Evolutionary conservation across 352 stramenopile species (phyloP).

Genomic region (Nothophytophthora sp.): DNA sequence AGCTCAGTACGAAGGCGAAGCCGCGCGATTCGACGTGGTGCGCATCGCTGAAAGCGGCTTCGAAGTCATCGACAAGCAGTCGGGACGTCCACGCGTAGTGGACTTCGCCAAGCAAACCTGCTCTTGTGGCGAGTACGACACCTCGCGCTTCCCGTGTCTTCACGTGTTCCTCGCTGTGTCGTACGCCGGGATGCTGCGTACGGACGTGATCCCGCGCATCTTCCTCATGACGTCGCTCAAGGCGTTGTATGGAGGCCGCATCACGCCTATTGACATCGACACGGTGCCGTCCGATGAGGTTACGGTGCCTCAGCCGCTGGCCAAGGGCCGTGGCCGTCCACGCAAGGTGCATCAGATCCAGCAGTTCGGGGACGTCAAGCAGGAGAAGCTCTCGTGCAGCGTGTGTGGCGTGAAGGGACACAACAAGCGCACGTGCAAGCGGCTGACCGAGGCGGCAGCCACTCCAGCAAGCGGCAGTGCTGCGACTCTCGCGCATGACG

Average conservation of each 20-base stretch:
- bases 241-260: conserved; percentile 61
- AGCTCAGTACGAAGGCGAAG: conserved; percentile 62
- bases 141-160: conserved; percentile 72
- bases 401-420: conserved; percentile 81
- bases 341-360: conserved; percentile 85
- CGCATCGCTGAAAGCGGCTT: conserved; percentile 71
- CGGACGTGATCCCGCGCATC: conserved; percentile 78
- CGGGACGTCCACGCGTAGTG: conserved; percentile 63
- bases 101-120: conserved; percentile 78
- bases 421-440: conserved; percentile 87
- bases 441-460: conserved; percentile 15
- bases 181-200: conserved; percentile 57
- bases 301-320: conserved; percentile 54
- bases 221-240: conserved; percentile 83
- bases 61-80: conserved; percentile 76
- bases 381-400: conserved; percentile 78
- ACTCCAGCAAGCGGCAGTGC: too few species aligned
- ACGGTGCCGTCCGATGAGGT: conserved; percentile 60
- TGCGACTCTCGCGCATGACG: too few species aligned
- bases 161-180: conserved; percentile 78
- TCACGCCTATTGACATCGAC: conserved; percentile 83
- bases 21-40: conserved; percentile 61
- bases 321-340: conserved; percentile 59
- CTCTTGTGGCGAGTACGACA: conserved; percentile 77
- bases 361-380: conserved; percentile 65